Evolutionary conservation across 2,329 filamentous ascomycete species (phyloP).

Genomic region (Penicillium frequentans): DNA sequence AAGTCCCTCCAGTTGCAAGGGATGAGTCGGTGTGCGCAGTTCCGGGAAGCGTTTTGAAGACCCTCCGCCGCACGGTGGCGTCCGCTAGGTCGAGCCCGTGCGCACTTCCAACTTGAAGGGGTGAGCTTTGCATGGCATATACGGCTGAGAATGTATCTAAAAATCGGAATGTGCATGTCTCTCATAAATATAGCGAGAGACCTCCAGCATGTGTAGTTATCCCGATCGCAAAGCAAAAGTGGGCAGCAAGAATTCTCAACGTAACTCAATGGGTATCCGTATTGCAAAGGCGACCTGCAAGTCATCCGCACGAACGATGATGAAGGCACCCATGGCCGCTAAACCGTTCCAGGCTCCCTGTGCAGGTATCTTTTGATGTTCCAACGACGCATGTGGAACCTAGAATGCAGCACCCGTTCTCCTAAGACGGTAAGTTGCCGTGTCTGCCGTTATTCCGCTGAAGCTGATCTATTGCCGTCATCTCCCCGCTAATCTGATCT

Average conservation of each 20-base stretch:
- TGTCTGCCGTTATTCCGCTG: not conserved
- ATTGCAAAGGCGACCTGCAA: not conserved
- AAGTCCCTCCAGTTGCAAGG: not conserved
- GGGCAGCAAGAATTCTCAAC: not conserved
- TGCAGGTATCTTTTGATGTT: not conserved
- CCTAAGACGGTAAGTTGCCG: not conserved
- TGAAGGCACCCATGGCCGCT: not conserved
- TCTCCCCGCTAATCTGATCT: not conserved
- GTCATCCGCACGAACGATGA: not conserved
- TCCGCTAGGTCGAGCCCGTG: not conserved
- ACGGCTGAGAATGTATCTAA: not conserved
- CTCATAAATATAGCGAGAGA: not conserved
- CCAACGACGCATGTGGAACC: not conserved
- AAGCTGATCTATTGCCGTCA: not conserved
- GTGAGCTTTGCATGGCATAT: not conserved
- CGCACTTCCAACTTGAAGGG: not conserved
- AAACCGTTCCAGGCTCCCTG: not conserved
- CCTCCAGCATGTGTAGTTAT: not conserved
- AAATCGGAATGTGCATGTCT: not conserved
- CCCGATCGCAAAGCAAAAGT: not conserved
- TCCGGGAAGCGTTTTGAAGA: not conserved
- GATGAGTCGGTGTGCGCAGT: not conserved
- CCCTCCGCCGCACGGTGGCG: not conserved
- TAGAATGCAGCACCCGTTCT: not conserved
- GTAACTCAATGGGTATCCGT: not conserved